A percentile compares a stretch with the other conserved stretches of the same genome.
phyloP scores from a whole-genome alignment of 179 eudicot species.

The Beta corolliflora region DNA sequence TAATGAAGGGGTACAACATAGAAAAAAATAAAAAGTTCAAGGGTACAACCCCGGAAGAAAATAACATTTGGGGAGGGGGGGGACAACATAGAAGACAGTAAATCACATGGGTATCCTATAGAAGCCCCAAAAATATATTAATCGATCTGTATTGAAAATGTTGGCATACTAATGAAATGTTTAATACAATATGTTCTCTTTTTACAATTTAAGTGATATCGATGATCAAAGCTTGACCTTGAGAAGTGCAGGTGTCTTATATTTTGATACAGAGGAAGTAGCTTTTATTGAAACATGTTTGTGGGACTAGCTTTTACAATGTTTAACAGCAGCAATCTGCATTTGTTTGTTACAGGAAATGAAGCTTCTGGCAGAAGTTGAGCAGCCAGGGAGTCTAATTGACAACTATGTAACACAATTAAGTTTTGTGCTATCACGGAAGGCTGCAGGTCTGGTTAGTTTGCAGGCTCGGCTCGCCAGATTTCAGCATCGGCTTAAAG shows the following conservation, averaged over 20 bases:
- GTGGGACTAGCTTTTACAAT: not conserved
- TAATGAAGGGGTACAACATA: too few relatives aligned
- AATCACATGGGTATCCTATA: too few relatives aligned
- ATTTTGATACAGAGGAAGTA: not conserved
- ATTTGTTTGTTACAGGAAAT: conserved; percentile 63
- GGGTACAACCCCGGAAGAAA: too few relatives aligned
- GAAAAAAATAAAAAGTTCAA: too few relatives aligned
- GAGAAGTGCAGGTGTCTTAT: not conserved
- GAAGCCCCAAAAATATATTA: too few relatives aligned
- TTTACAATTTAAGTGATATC: not conserved
- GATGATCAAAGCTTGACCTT: not conserved
- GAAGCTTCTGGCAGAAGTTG: conserved; percentile 98
- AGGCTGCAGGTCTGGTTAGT: conserved; percentile 95
- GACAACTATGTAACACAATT: conserved; percentile 93
- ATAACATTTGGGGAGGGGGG: too few relatives aligned
- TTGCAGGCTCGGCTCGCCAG: conserved; percentile 96
- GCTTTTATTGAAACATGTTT: not conserved
- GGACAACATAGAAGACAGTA: too few relatives aligned
- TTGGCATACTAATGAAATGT: not conserved
- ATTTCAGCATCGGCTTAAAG: conserved; percentile 95
- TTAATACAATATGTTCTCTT: not conserved
- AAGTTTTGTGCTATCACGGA: conserved; percentile 93
- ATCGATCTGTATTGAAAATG: not conserved
- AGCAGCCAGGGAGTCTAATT: conserved; percentile 94
- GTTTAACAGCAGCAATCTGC: not conserved